Evolutionary conservation across 306 rosid genomes (phyloP), one percentile per base, ranked within the genome.

Genomic region (Astragalus glycyphyllos): DNA sequence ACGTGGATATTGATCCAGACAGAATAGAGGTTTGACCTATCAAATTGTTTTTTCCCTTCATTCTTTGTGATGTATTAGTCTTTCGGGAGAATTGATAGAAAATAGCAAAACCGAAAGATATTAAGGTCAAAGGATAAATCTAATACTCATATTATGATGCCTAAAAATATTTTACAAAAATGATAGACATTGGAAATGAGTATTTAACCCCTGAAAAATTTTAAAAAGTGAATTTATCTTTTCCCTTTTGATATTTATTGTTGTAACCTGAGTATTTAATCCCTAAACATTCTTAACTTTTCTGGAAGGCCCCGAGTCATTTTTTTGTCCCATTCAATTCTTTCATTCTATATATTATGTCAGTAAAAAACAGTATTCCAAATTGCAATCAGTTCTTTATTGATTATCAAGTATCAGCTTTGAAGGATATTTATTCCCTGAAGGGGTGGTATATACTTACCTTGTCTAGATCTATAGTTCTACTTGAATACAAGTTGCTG

Each of bases 11-110:
- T 67, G 99, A 94, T 81, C 90, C 88, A 4, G 97, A 94, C 77
- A 87, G 97, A 82, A 83, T 94, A 45, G 91, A 94, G 99, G 99
- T 94, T 72, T 75, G 89, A 16, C 83, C 20, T 65, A 40, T 41
- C 38, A 47, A 42, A 65, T 51, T 65, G 8, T 31, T 62, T 72
- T 37, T 55, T 20, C 9, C n/a, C 4, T 5, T 23, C 65, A 14
- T 49, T 47, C 58, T 26, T 57, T 81, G 37, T 64, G 23, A 45
- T 76, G 20, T 49, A 16, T 65, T 71, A 13, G 41, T 53, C 47
- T 60, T 59, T 67, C 41, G 47, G 12, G 41, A 64, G 8, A 68
- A 68, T 57, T 49, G 61, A 48, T 38, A 16, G 12, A 76, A 40
- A 8, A 32, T 58, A 49, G 57, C 8, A 11, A 8, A 51, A 40